Conservation (phyloP, 306 rosid genomes). For the Medicago truncatula region MtrunA17r5.0-ANR NC_053044.1:42551001-42551500, state of each 20-base stretch:
- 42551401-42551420: background rate
- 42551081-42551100: slow-evolving; percentile 8
- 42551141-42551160: slow-evolving; percentile 17
- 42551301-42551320: background rate
- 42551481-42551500: slow-evolving; percentile 20
- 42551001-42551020: slow-evolving; percentile 33
- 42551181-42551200: slow-evolving; percentile 9
- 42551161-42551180: background rate
- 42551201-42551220: slow-evolving; percentile 17
- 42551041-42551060: slow-evolving; percentile 27
- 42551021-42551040: slow-evolving; percentile 7
- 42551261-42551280: background rate
- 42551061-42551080: slow-evolving; percentile 27
- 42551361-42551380: background rate
- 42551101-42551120: slow-evolving; percentile 14
- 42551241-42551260: background rate
- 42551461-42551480: background rate
- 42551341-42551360: no score
- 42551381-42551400: background rate
- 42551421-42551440: background rate
- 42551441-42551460: background rate
- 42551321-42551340: background rate
- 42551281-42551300: background rate
- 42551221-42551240: background rate
- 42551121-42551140: slow-evolving; percentile 27